Evolutionary conservation across 495 filamentous ascomycete species (phyloP), one percentile per base, ranked within the genome.

Genomic region (Penicillium taxi): DNA sequence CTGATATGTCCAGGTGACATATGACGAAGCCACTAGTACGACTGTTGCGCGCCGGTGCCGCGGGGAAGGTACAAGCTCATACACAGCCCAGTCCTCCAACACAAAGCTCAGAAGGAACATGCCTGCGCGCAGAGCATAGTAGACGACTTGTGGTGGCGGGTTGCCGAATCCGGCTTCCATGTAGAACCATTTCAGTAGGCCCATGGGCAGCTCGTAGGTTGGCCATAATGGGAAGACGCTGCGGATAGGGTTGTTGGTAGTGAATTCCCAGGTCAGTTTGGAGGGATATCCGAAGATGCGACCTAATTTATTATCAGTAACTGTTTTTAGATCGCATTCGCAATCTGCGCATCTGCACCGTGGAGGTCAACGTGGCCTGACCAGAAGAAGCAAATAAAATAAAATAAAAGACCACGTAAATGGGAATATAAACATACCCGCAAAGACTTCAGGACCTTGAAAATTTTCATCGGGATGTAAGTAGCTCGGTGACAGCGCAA

Each of bases 391-490:
- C n/a, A n/a, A n/a, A n/a, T n/a, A n/a, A n/a, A n/a, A n/a, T n/a
- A n/a, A n/a, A n/a, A n/a, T n/a, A n/a, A n/a, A n/a, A n/a, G n/a
- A n/a, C n/a, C n/a, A n/a, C n/a, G n/a, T n/a, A n/a, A n/a, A 25
- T 6, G 6, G 23, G 23, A 6, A 25, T 25, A 11, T 35, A 3
- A 31, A 69, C 84, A 56, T 79, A 95, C 90, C 88, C 42, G 89
- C 88, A 50, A 95, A 90, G 35, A 96, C 82, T 67, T 98, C 91
- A 7, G 90, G 91, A 13, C 91, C 91, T 55, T 98, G 91, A 55
- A 98, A 98, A 63, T 96, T 86, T 70, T 98, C 91, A 64, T 98
- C 91, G 2, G 91, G 91, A 60, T 98, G 91, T 20, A 98, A 76
- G 61, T 98, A 98, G 67, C 90, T 96, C 29, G 91, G 85, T 31